Evolutionary conservation across 331 rosid species (phyloP).

Genomic region (Erythrophleum ivorense): DNA sequence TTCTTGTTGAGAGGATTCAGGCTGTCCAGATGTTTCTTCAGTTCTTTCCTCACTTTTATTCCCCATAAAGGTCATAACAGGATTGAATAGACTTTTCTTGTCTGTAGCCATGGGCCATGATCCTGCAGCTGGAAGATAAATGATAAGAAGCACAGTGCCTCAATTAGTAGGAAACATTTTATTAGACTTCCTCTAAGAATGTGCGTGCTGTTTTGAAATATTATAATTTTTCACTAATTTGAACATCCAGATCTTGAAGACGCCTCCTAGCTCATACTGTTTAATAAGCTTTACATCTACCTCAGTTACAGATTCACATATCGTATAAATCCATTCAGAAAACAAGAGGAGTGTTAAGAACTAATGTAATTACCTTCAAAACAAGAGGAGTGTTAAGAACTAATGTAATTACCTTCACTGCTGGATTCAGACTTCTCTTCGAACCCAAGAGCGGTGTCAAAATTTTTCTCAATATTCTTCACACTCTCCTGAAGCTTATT

Average conservation of each 20-base stretch:
- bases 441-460: slow-evolving; percentile 88
- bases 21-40: slow-evolving; percentile 51
- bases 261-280: slow-evolving; percentile 17
- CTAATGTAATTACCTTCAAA: slow-evolving; percentile 66
- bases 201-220: slow-evolving; percentile 7
- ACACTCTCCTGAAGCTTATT: slow-evolving; percentile 99
- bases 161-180: slow-evolving; percentile 37
- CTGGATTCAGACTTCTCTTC: slow-evolving; percentile 84
- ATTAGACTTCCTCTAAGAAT: slow-evolving; percentile 11
- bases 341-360: slow-evolving; percentile 23
- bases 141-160: slow-evolving; percentile 34
- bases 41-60: slow-evolving; percentile 60
- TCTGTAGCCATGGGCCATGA: slow-evolving; percentile 73
- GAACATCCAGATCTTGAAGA: neutral
- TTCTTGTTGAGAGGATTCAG: slow-evolving; percentile 50
- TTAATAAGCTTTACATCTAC: slow-evolving; percentile 14
- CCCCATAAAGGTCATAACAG: slow-evolving; percentile 83
- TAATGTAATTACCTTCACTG: slow-evolving; percentile 69
- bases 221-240: slow-evolving; percentile 6
- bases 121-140: slow-evolving; percentile 65
- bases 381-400: slow-evolving; percentile 32
- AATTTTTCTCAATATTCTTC: slow-evolving; percentile 95
- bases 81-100: slow-evolving; percentile 66
- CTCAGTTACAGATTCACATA: slow-evolving; percentile 33
- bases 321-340: slow-evolving; percentile 16